Evolutionary conservation across 805 yeast genomes (phyloP).

Genomic region (Cyberlindnera euphorbiae): DNA sequence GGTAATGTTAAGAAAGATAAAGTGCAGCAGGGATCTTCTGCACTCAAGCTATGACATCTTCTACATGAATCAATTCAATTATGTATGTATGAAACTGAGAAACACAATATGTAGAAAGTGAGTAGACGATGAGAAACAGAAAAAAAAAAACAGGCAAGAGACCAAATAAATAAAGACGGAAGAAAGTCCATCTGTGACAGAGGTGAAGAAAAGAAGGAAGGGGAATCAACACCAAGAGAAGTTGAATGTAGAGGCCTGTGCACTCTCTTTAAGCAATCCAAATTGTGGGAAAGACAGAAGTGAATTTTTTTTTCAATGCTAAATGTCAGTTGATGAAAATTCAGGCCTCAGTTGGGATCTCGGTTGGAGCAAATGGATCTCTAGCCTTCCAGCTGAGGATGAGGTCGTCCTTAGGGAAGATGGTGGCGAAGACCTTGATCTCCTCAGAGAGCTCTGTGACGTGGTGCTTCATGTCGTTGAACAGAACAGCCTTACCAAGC

Average conservation of each 20-base stretch:
- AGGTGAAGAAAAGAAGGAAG: no score
- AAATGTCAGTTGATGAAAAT: neutral
- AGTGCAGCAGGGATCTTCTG: constrained; percentile 20
- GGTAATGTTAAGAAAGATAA: constrained; percentile 57
- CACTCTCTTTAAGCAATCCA: no score
- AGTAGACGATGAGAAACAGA: neutral
- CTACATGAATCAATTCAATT: no score
- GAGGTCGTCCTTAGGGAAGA: constrained; percentile 96
- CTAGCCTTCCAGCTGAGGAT: constrained; percentile 67
- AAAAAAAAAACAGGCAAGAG: neutral
- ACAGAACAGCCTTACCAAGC: constrained; percentile 85
- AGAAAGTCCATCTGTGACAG: no score
- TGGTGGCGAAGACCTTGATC: constrained; percentile 94
- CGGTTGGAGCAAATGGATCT: constrained; percentile 37
- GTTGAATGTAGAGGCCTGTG: no score
- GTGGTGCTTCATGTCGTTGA: constrained; percentile 75
- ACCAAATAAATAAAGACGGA: neutral
- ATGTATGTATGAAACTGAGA: no score
- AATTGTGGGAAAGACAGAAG: no score
- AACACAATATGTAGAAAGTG: no score
- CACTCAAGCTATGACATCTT: constrained; percentile 18
- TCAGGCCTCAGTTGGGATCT: constrained; percentile 10
- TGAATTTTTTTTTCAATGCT: no score
- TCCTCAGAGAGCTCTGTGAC: constrained; percentile 84
- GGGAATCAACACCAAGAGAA: no score